phyloP scores from a whole-genome alignment of 371 early-diverging fungal species.

The Globomyces sp. region DNA sequence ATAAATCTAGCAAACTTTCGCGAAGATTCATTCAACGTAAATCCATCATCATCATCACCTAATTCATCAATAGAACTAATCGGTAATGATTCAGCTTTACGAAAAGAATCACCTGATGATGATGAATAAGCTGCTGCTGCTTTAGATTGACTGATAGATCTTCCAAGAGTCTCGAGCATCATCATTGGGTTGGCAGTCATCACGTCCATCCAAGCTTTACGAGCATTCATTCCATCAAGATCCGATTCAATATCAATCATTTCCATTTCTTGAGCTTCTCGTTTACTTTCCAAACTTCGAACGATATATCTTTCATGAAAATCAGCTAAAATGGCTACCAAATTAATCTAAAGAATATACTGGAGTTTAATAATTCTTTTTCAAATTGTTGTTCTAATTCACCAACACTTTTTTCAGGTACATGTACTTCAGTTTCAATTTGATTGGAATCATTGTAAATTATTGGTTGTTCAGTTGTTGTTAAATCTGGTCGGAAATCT shows the following conservation, averaged over 20 bases:
- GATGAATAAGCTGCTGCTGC: neutral
- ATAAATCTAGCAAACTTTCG: slow-evolving; percentile 1
- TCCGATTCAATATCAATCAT: neutral
- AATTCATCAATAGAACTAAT: slow-evolving; percentile 6
- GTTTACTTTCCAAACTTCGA: neutral
- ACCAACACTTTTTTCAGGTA: no score
- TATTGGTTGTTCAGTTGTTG: no score
- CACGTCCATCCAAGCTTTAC: slow-evolving; percentile 6
- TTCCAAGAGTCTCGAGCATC: slow-evolving; percentile 2
- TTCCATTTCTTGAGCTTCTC: slow-evolving; percentile 6
- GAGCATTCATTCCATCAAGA: neutral
- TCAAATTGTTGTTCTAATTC: slow-evolving; percentile 8
- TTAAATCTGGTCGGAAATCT: neutral
- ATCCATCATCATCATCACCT: slow-evolving; percentile 1
- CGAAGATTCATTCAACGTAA: neutral
- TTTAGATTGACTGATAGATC: neutral
- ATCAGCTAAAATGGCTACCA: slow-evolving; percentile 1
- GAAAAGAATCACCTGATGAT: no score
- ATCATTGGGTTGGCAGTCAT: slow-evolving; percentile 9
- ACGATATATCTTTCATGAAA: slow-evolving; percentile 19
- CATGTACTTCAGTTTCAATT: no score
- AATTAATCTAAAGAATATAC: neutral
- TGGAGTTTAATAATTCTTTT: slow-evolving; percentile 6
- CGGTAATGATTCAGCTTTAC: neutral
- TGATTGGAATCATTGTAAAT: no score